Base-by-base conservation (phyloP, 805 yeast genomes). In the Candida easanensis region DNA sequence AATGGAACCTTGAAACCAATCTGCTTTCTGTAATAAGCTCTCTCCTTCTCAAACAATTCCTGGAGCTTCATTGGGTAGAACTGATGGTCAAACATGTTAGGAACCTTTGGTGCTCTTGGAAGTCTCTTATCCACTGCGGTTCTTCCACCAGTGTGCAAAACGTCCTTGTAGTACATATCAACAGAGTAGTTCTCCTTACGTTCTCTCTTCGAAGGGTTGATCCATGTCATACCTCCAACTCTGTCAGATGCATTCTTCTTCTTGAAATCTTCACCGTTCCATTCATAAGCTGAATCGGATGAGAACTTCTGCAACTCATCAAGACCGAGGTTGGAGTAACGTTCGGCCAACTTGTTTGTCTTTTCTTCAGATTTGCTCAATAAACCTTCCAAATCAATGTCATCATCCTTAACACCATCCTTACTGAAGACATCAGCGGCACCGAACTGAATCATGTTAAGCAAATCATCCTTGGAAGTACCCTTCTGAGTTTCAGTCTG, bases 61-160 rank as follows among this genome's bases (percentile, higher is more conserved):
- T 77, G 71, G 36, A 93, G 67, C 58, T 85, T 76, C n/a, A 82
- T 74, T 1, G 96, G 88, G 62, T 76, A 87, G 56, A 93, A 88
- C 64, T 93, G 99, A 64, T 90, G 97, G 58, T 93, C 96, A 59
- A 84, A 87, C 31, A 88, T 71, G 45, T 80, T 81, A 47, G 86
- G 69, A 54, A 88, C 93, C 58, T 84, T 88, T 28, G 98, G 97
- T 34, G 95, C 87, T 49, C 76, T 78, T 15, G 95, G 93, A 2
- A 83, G 84, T 9, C 76, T 70, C 39, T 69, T 68, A 41, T 69
- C 60, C 7, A 60, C 54, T 0, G 64, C 38, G 0, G 81, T 60
- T 54, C 85, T 72, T 36, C 84, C 80, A 5, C 91, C 88, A 2
- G 88, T 77, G 53, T 82, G 79, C 54, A 90, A 67, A 9, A 84